phyloP scores from a whole-genome alignment of 192 early-diverging fungal genomes.

The Mortierella alpina region DNA sequence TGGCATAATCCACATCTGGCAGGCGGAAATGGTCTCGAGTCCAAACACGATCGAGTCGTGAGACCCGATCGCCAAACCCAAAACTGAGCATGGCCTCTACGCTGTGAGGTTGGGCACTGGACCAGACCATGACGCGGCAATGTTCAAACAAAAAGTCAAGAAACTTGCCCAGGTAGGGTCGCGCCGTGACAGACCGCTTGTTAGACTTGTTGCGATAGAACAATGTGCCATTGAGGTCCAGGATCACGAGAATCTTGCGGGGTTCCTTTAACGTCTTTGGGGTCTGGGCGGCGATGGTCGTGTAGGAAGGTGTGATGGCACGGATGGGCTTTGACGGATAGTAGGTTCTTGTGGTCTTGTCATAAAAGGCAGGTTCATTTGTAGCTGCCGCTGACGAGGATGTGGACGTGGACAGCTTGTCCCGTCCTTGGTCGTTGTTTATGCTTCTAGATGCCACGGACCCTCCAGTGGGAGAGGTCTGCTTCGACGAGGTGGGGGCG shows the following conservation, averaged over 20 bases:
- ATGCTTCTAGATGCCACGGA: too few relatives aligned
- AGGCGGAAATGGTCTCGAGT: slow-evolving; percentile 64
- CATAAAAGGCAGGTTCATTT: background rate
- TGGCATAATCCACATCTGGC: slow-evolving; percentile 50
- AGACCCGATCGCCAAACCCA: slow-evolving; percentile 48
- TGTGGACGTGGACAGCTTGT: background rate
- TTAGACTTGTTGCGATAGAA: slow-evolving; percentile 57
- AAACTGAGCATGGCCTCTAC: slow-evolving; percentile 51
- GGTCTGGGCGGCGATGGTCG: slow-evolving; percentile 17
- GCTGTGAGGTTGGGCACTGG: slow-evolving; percentile 69
- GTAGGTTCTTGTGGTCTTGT: slow-evolving; percentile 19
- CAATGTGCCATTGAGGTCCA: slow-evolving; percentile 80
- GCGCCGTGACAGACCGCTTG: slow-evolving; percentile 47
- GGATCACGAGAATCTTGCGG: slow-evolving; percentile 62
- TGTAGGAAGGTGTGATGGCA: slow-evolving; percentile 23
- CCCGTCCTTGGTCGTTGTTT: too few relatives aligned
- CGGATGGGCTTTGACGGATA: slow-evolving; percentile 32
- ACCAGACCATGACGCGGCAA: slow-evolving; percentile 83
- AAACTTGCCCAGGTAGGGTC: slow-evolving; percentile 69
- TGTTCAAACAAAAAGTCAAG: slow-evolving; percentile 65
- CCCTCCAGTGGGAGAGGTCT: too few relatives aligned
- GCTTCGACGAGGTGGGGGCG: too few relatives aligned
- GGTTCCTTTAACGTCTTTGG: slow-evolving; percentile 14
- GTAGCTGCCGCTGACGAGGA: background rate
- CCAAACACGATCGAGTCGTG: slow-evolving; percentile 67